Evolutionary conservation across 2,329 filamentous ascomycete genomes (phyloP), one percentile per base, ranked within the genome.

Genomic region (Aspergillus nomiae): DNA sequence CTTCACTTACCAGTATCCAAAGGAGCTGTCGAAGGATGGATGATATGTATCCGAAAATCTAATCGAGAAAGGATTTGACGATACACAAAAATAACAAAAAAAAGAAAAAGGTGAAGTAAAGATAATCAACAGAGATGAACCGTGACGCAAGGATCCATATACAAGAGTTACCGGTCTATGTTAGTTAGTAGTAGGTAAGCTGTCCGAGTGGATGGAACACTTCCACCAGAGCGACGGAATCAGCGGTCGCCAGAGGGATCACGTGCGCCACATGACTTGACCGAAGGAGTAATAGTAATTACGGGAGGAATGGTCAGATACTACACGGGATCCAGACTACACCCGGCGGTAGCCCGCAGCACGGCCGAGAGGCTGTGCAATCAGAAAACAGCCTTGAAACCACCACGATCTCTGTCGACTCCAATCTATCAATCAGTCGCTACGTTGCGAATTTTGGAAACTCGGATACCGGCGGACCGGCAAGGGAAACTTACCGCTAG

Each of bases 381-480:
- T 32, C 28, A 51, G 9, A 16, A 28, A 28, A 48, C 46, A 30
- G 21, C 21, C 21, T 24, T 24, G 21, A 24, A 24, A 30, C 26
- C 46, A 50, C 12, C 26, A 50, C 30, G 45, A 28, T 48, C 26
- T 48, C 21, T 30, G 30, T 30, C 46, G 14, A 50, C 45, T 46
- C 12, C 1, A 48, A 28, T 8, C 45, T 50, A 28, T 50, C 24
- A 50, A 50, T 50, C 48, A 32, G 28, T 30, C 21, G 21, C 21
- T 24, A 32, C 12, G 28, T 34, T 32, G 32, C 19, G 12, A 21
- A 32, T 51, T 51, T 32, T 32, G 48, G 48, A 32, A 32, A 51
- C 9, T 61, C 60, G 60, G 60, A 45, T 58, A 61, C 45, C 60
- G 43, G 41, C 60, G 60, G 60, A 58, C 45, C 43, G 34, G 30